Base-by-base conservation (phyloP, 768 basidiomycete genomes). In the Crepidotus variabilis region DNA sequence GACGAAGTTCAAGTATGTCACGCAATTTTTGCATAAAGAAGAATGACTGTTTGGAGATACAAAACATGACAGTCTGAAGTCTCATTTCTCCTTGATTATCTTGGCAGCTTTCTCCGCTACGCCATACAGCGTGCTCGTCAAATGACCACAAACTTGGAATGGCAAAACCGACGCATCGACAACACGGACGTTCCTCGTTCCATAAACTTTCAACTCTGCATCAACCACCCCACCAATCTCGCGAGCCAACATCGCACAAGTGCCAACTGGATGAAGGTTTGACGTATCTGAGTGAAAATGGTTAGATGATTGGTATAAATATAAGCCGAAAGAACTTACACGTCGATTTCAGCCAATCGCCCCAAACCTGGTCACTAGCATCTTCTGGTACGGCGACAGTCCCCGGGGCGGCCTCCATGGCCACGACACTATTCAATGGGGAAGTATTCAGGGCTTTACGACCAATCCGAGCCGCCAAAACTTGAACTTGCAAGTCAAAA, bases 131-230 rank as follows among this genome's bases (percentile, higher is more conserved):
- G 43, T 46, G 14, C 39, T 45, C 23, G 52, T 47, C 23, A 50
- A 24, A 55, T 58, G 57, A 7, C 53, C 47, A 28, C 51, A 33
- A 50, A 58, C 18, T 13, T 54, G 36, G 20, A 81, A 68, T 0
- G 81, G 80, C 65, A 77, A 78, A 35, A 83, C 73, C 5, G 76
- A 78, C 11, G 79, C 68, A 58, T 80, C 79, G 21, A 69, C 75
- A 43, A 83, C 80, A 56, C 82, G 75, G 39, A 85, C 72, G 69
- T 87, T 87, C 24, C 71, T 67, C 59, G 55, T 56, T 21, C 49
- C 55, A 21, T 56, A 56, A 9, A 56, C 55, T 22, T 51, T 56
- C 20, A 56, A 22, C 22, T 50, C 24, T 8, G 18, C 33, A 21
- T 51, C 47, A 6, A 56, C 55, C 13, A 56, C 50, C 23, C 55